Evolutionary conservation across 2,329 filamentous ascomycete species (phyloP).

Genomic region (Fusarium liriodendri): DNA sequence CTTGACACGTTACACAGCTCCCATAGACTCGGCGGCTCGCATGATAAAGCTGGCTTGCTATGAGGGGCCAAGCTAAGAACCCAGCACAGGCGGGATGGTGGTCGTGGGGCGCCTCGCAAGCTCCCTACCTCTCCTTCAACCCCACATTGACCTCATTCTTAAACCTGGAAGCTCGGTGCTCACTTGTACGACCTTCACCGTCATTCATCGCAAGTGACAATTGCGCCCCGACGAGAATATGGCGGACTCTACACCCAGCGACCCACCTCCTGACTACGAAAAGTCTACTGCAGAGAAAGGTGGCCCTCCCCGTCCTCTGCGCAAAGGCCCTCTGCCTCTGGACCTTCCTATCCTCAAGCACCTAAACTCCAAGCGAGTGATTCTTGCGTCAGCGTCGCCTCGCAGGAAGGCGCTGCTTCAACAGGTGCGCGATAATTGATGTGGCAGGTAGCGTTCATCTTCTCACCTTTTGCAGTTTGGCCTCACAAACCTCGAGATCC

Average conservation of each 20-base stretch:
- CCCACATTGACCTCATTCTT: constrained; percentile 44
- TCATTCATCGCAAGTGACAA: constrained; percentile 1
- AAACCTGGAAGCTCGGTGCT: constrained; percentile 16
- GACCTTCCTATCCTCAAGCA: constrained; percentile 82
- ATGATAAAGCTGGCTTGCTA: constrained; percentile 28
- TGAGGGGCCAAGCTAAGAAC: constrained; percentile 33
- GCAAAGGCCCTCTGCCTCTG: constrained; percentile 72
- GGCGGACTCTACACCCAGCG: constrained; percentile 46
- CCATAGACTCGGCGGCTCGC: background rate
- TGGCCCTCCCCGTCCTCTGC: constrained; percentile 48
- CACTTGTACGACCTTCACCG: constrained; percentile 18
- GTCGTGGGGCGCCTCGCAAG: constrained; percentile 36
- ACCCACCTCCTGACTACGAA: constrained; percentile 60
- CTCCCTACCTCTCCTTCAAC: constrained; percentile 29
- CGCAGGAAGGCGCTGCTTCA: constrained; percentile 84
- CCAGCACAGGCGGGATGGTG: constrained; percentile 24
- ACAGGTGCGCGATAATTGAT: constrained; percentile 59
- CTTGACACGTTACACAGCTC: background rate
- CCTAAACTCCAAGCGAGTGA: constrained; percentile 82
- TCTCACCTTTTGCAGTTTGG: constrained; percentile 69
- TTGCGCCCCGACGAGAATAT: constrained; percentile 31
- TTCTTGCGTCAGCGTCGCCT: constrained; percentile 91
- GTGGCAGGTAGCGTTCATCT: background rate
- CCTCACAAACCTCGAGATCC: constrained; percentile 83
- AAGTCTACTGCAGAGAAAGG: constrained; percentile 54